Percentiles rank a stretch among this genome's conserved stretches.
These are phyloP conservation scores for Bassia scoparia DNA, from an alignment of 148 eudicot genomes.

Conservation along the genomic window DNA sequence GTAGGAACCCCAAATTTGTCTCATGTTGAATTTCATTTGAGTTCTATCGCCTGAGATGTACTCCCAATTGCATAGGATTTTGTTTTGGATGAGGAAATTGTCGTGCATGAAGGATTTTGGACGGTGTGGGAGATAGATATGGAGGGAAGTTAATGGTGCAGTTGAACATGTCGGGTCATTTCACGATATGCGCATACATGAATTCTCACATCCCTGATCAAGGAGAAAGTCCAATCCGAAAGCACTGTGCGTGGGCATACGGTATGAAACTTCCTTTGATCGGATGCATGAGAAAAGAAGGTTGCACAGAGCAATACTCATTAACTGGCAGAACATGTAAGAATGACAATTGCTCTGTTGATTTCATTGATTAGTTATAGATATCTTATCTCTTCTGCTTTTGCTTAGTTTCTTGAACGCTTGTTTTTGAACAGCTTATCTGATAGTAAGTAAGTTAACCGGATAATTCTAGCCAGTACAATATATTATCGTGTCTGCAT, in stretches of 20 bases:
- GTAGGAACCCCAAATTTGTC: conserved; percentile 95
- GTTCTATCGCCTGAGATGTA: conserved; percentile 93
- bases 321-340: conserved; percentile 94
- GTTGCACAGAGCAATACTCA: conserved; percentile 92
- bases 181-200: conserved; percentile 97
- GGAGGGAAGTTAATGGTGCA: conserved; percentile 97
- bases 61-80: conserved; percentile 72
- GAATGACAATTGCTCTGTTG: conserved; percentile 9
- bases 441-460: too few species aligned
- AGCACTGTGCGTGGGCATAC: conserved; percentile 98
- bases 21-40: conserved; percentile 79
- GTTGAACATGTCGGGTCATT: conserved; percentile 95
- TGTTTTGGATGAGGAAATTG: conserved; percentile 92
- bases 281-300: conserved; percentile 96
- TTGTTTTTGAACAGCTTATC: background rate
- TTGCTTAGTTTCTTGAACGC: too few species aligned
- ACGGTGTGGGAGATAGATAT: conserved; percentile 93
- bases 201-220: conserved; percentile 92
- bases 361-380: background rate
- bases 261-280: conserved; percentile 96
- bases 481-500: too few species aligned
- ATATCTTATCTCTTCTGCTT: background rate
- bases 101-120: conserved; percentile 85
- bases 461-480: too few species aligned
- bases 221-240: conserved; percentile 81